Base-by-base conservation (phyloP, 768 basidiomycete species). In the Xanthoconium purpureum region DNA sequence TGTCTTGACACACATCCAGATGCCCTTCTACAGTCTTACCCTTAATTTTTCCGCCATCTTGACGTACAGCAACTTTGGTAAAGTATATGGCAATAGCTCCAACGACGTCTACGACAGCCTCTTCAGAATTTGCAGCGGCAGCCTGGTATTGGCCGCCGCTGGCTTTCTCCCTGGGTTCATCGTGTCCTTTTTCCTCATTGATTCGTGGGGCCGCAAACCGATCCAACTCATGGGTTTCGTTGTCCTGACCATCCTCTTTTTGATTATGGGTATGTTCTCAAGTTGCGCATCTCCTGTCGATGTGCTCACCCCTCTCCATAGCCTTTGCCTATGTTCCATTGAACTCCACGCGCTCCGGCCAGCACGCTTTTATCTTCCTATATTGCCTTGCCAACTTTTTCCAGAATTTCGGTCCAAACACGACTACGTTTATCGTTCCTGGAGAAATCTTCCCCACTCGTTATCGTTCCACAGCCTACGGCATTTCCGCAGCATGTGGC, bases 1-100 rank as follows among this genome's bases (percentile, higher is more conserved):
- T 44, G 18, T 50, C 48, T 45, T 52, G 42, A 63, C 40, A 10
- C 44, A 29, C 9, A 32, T 61, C n/a, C 49, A 89, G 84, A 83
- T 94, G 50, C 89, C 91, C 7, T 94, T 93, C 76, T 93, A 94
- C 70, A 90, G 89, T 47, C 80, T 96, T 38, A 86, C 89, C 50
- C 79, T 96, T 43, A 95, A 95, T 74, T 88, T 84, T 2, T 77
- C 83, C 44, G 83, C 85, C 68, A 87, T 95, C 59, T 77, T 95
- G 44, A 72, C 76, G 47, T 81, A 87, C 29, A 93, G 92, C 67
- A 81, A 85, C 55, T 64, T 71, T 70, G 92, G 91, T 43, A 74
- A 74, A 20, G 73, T 84, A 9, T 50, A 17, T 4, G 66, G 61
- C 11, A 30, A 47, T 28, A 54, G 32, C 18, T 11, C 66, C 5